A percentile compares a stretch with the other conserved stretches of the same genome.
phyloP scores from a whole-genome alignment of 805 yeast genomes.

The Debaryomyces tyrocola region DNA sequence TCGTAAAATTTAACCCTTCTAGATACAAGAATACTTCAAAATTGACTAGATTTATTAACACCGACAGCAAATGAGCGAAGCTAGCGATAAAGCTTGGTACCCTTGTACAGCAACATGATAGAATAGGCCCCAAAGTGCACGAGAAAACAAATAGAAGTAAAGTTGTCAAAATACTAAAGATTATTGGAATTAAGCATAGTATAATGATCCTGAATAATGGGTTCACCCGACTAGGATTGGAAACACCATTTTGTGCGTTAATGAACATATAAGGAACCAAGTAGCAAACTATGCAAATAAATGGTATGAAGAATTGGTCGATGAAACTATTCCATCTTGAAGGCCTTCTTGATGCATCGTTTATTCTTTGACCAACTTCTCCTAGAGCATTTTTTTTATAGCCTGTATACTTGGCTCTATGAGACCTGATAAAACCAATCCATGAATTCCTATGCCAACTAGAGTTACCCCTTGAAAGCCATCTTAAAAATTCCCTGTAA shows the following conservation, averaged over 20 bases:
- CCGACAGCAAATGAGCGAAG: constrained; percentile 35
- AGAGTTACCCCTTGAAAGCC: constrained; percentile 82
- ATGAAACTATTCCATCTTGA: constrained; percentile 13
- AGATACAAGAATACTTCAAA: constrained; percentile 39
- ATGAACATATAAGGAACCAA: constrained; percentile 75
- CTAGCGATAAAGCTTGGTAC: constrained; percentile 41
- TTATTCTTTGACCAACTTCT: not conserved
- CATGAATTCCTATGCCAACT: constrained; percentile 71
- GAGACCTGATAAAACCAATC: constrained; percentile 57
- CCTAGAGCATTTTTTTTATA: constrained; percentile 8
- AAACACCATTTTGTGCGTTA: constrained; percentile 85
- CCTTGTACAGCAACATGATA: constrained; percentile 29
- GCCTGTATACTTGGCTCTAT: constrained; percentile 27
- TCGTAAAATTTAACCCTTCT: constrained; percentile 43
- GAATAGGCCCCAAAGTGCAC: constrained; percentile 35
- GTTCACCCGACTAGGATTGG: constrained; percentile 30
- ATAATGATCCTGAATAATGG: constrained; percentile 63
- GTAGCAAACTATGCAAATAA: constrained; percentile 13
- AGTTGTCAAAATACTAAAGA: constrained; percentile 35
- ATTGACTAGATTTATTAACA: constrained; percentile 30
- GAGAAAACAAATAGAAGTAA: constrained; percentile 34
- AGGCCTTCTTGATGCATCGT: constrained; percentile 7
- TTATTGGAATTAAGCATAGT: constrained; percentile 50
- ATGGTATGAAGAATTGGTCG: constrained; percentile 17
- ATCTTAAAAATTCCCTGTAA: constrained; percentile 52